Evolutionary conservation across 345 rosid genomes (phyloP).

Genomic region (Corchorus capsularis): DNA sequence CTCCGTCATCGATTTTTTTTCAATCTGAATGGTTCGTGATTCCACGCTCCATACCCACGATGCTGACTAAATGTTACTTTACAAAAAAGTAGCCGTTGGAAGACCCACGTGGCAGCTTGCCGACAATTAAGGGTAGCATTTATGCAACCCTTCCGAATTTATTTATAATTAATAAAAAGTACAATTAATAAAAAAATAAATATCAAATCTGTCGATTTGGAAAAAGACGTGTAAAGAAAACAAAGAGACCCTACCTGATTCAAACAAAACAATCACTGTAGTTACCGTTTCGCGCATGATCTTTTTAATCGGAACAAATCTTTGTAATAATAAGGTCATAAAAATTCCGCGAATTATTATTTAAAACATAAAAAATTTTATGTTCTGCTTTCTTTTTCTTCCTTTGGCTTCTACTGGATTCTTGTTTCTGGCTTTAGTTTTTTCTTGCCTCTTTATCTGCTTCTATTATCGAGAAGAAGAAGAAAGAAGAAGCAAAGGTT

Average conservation of each 20-base stretch:
- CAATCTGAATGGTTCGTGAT: background rate
- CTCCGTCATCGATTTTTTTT: background rate
- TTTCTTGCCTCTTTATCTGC: background rate
- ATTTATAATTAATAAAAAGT: no score
- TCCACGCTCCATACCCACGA: background rate
- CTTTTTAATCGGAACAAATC: background rate
- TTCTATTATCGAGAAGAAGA: background rate
- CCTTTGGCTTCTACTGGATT: background rate
- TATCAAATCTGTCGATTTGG: slow-evolving; percentile 4
- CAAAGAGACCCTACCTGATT: background rate
- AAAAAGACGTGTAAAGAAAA: background rate
- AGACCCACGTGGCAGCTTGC: background rate
- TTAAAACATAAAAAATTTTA: background rate
- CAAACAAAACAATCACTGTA: background rate
- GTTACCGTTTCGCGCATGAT: background rate
- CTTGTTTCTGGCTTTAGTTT: background rate
- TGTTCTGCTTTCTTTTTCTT: background rate
- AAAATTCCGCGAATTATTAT: background rate
- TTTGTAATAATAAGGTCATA: background rate
- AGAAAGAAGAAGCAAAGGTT: no score
- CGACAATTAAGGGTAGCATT: background rate
- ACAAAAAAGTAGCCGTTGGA: background rate
- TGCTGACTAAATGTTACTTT: no score
- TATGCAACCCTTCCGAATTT: background rate
- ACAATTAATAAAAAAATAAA: background rate